Evolutionary conservation across 306 rosid genomes (phyloP).

Genomic region (Malus sylvestris): DNA sequence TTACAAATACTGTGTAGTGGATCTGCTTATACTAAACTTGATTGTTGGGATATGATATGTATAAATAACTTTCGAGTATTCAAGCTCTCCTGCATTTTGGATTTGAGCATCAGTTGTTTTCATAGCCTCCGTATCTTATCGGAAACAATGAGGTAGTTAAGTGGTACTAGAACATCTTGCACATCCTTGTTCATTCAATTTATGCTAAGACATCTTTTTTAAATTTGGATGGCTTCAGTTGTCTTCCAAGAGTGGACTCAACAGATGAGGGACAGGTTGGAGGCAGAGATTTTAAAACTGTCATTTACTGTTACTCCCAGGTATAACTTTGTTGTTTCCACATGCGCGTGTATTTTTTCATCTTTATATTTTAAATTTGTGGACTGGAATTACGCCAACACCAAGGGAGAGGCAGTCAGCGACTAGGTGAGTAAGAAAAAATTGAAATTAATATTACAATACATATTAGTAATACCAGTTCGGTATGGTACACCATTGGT

Average conservation of each 20-base stretch:
- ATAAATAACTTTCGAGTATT: background rate
- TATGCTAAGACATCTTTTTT: constrained; percentile 16
- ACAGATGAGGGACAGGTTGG: constrained; percentile 90
- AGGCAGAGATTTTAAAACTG: constrained; percentile 79
- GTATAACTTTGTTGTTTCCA: constrained; percentile 26
- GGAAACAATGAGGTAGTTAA: constrained; percentile 48
- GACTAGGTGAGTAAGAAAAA: too few species aligned
- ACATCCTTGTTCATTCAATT: constrained; percentile 10
- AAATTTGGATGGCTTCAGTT: constrained; percentile 48
- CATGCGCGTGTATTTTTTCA: background rate
- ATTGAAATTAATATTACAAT: too few species aligned
- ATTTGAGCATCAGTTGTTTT: constrained; percentile 3
- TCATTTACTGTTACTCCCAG: constrained; percentile 92
- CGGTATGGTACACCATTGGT: too few species aligned
- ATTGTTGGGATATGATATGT: background rate
- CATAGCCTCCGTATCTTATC: background rate
- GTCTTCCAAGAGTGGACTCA: constrained; percentile 99
- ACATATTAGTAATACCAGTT: too few species aligned
- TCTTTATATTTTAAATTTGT: background rate
- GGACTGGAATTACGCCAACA: background rate
- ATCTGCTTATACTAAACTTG: background rate
- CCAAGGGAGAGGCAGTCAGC: too few species aligned
- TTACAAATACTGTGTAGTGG: background rate
- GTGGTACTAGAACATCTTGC: constrained; percentile 5
- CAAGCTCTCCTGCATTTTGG: background rate